A percentile compares a stretch with the other conserved stretches of the same genome.
phyloP scores from a whole-genome alignment of 805 yeast genomes.

The Dipodascopsis uninucleata region DNA sequence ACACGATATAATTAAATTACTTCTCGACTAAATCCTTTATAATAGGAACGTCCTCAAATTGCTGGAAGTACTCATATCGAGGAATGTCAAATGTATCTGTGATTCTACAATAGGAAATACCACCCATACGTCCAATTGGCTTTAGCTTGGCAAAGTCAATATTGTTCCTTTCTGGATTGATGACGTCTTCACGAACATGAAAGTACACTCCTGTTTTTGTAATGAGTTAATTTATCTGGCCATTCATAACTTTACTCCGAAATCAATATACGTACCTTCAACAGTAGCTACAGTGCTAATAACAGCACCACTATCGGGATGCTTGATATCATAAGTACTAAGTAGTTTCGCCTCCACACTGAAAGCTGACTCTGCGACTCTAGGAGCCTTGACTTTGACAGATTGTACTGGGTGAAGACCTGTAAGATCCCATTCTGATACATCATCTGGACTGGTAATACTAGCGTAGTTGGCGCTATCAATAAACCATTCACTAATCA shows the following conservation, averaged over 20 bases:
- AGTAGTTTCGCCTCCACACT: constrained; percentile 52
- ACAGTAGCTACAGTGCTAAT: constrained; percentile 45
- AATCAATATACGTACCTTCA: constrained; percentile 43
- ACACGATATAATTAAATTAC: background rate
- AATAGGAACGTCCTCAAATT: constrained; percentile 12
- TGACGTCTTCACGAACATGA: constrained; percentile 55
- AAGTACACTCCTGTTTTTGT: constrained; percentile 52
- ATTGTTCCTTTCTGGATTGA: constrained; percentile 40
- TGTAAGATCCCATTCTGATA: constrained; percentile 53
- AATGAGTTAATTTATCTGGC: too few relatives aligned
- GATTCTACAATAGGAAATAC: constrained; percentile 46
- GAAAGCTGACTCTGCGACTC: constrained; percentile 61
- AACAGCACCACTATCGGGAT: constrained; percentile 32
- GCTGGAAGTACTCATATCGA: constrained; percentile 42
- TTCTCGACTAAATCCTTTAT: constrained; percentile 2
- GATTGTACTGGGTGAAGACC: constrained; percentile 52
- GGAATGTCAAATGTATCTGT: constrained; percentile 46
- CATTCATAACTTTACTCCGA: too few relatives aligned
- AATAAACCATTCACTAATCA: constrained; percentile 59
- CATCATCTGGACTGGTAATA: constrained; percentile 46
- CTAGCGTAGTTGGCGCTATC: constrained; percentile 59
- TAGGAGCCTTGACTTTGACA: constrained; percentile 48
- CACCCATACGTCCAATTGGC: constrained; percentile 57
- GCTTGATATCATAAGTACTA: constrained; percentile 44
- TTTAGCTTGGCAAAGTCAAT: constrained; percentile 48